A percentile compares a stretch with the other conserved stretches of the same genome.
These are phyloP conservation scores for Tetraselmis striata DNA, from an alignment of 139 green algal species.

Conservation along the genomic window DNA sequence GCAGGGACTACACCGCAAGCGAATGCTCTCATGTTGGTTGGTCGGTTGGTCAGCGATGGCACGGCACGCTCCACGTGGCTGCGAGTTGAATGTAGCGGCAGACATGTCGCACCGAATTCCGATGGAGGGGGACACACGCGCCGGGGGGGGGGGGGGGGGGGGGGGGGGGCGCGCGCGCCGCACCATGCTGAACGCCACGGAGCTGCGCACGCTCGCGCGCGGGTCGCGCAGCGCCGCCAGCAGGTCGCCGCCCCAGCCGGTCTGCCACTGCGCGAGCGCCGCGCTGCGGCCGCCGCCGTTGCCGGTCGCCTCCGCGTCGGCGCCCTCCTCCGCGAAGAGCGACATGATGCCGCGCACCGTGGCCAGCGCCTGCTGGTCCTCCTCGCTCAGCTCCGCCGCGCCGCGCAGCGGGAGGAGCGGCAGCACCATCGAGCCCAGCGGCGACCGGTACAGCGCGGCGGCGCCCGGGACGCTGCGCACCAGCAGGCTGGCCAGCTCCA, in stretches of 20 bases:
- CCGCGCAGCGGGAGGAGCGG: slow-evolving; percentile 25
- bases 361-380: slow-evolving; percentile 55
- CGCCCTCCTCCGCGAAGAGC: background rate
- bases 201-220: background rate
- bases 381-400: slow-evolving; percentile 31
- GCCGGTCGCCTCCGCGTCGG: background rate
- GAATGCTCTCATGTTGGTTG: too few relatives aligned
- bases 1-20: too few relatives aligned
- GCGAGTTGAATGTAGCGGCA: too few relatives aligned
- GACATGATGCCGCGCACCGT: slow-evolving; percentile 23
- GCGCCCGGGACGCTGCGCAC: slow-evolving; percentile 10
- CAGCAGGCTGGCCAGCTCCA: background rate
- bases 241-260: background rate
- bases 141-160: too few relatives aligned
- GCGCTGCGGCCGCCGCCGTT: background rate
- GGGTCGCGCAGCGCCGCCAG: background rate
- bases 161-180: too few relatives aligned
- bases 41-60: too few relatives aligned
- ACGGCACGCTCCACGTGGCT: too few relatives aligned
- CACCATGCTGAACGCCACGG: background rate
- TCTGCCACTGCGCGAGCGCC: background rate
- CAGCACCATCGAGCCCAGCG: background rate
- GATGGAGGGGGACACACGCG: too few relatives aligned
- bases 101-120: too few relatives aligned
- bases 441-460: slow-evolving; percentile 1